These are phyloP conservation scores for Capillidium rhysosporum DNA, from an alignment of 371 early-diverging fungal genomes.

Conservation along the genomic window DNA sequence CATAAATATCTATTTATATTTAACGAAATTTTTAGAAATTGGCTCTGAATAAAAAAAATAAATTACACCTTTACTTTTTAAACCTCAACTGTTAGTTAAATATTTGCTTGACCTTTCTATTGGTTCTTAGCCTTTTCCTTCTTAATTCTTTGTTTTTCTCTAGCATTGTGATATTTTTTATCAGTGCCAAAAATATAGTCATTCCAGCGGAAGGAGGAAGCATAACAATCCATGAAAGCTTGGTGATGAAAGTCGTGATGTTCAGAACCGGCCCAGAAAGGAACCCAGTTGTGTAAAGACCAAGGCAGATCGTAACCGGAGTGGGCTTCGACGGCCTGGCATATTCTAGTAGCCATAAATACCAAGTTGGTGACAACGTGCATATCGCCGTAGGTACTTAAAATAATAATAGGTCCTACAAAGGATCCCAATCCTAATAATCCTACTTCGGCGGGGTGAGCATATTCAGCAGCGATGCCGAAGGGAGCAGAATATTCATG, in stretches of 20 bases:
- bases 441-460: constrained; percentile 59
- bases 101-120: no score
- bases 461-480: constrained; percentile 71
- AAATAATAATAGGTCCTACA: constrained; percentile 48
- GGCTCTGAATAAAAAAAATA: no score
- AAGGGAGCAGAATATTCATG: constrained; percentile 85
- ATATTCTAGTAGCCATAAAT: constrained; percentile 58
- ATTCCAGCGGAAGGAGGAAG: constrained; percentile 67
- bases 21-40: no score
- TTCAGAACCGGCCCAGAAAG: constrained; percentile 65
- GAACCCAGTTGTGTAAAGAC: constrained; percentile 52
- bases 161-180: constrained; percentile 43
- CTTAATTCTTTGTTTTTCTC: constrained; percentile 13
- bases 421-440: constrained; percentile 58
- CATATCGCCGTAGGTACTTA: constrained; percentile 26
- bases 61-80: no score
- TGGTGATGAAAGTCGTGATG: constrained; percentile 73
- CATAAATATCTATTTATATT: no score
- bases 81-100: no score
- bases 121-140: background rate
- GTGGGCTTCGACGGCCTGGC: constrained; percentile 79
- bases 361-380: constrained; percentile 57
- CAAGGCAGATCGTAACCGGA: constrained; percentile 91
- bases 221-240: constrained; percentile 62
- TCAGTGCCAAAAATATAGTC: constrained; percentile 65